These are phyloP conservation scores for Apiospora sp. DNA, from an alignment of 2,329 filamentous ascomycete species.

Conservation along the genomic window DNA sequence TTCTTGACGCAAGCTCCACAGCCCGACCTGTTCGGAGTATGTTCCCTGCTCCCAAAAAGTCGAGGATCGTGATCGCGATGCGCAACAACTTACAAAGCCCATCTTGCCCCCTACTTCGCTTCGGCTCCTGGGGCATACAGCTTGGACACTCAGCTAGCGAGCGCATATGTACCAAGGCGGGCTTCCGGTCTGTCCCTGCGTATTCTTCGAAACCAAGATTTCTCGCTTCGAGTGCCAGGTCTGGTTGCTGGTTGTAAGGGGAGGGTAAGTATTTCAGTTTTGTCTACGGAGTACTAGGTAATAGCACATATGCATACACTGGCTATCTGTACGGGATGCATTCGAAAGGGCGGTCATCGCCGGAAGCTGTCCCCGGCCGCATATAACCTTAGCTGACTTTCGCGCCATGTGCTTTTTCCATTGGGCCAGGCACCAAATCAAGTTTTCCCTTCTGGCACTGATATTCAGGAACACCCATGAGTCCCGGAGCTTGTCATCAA, in stretches of 20 bases:
- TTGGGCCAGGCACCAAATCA: conserved; percentile 6
- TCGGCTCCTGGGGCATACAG: background rate
- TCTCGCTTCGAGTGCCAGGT: background rate
- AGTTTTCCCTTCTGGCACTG: conserved; percentile 4
- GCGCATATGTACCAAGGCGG: background rate
- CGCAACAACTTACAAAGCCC: background rate
- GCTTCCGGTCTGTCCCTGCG: background rate
- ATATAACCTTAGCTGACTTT: background rate
- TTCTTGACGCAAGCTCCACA: background rate
- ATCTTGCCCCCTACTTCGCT: background rate
- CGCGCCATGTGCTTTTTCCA: conserved; percentile 3
- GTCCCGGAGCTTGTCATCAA: conserved; percentile 19
- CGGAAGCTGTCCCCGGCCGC: conserved; percentile 6
- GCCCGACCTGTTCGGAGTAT: background rate
- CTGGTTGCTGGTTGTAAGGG: background rate
- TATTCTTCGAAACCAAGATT: background rate
- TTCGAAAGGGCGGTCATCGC: conserved; percentile 3
- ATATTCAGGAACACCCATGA: conserved; percentile 13
- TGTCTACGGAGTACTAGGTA: background rate
- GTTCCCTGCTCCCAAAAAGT: background rate
- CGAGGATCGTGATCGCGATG: conserved; percentile 18
- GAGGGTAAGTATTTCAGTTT: background rate
- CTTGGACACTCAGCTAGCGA: background rate
- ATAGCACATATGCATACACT: background rate
- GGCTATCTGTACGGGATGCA: background rate